Conservation (phyloP, 805 yeast species). For the Candida schatavii region DNA sequence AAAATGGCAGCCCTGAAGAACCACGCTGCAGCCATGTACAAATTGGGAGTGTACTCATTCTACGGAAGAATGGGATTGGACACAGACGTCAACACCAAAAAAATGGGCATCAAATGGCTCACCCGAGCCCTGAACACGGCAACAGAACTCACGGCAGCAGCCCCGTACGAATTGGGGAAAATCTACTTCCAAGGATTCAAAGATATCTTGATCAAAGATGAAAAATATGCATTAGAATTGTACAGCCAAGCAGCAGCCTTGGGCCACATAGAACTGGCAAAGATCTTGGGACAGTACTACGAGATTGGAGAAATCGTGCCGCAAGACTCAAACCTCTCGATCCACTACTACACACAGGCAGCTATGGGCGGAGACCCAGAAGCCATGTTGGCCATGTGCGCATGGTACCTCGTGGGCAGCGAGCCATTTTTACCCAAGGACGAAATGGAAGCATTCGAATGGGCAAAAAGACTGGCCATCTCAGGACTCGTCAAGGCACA, state of each 20-base stretch:
- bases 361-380: conserved; percentile 85
- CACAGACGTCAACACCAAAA: conserved; percentile 64
- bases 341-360: conserved; percentile 90
- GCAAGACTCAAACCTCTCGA: conserved; percentile 76
- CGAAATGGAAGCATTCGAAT: conserved; percentile 84
- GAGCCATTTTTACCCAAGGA: conserved; percentile 79
- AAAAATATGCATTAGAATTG: conserved; percentile 78
- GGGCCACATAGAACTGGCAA: conserved; percentile 79
- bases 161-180: conserved; percentile 88
- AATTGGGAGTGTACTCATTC: conserved; percentile 83
- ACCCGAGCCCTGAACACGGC: conserved; percentile 83
- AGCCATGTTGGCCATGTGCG: conserved; percentile 91
- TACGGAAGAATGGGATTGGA: conserved; percentile 81
- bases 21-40: conserved; percentile 97
- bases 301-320: conserved; percentile 77
- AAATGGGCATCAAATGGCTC: conserved; percentile 90
- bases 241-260: conserved; percentile 86
- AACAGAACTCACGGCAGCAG: conserved; percentile 82
- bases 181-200: conserved; percentile 80
- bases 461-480: conserved; percentile 88
- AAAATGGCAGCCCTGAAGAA: conserved; percentile 86
- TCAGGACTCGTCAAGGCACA: conserved; percentile 78
- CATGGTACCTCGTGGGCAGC: conserved; percentile 93
- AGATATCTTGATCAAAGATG: conserved; percentile 84
- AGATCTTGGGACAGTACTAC: conserved; percentile 76